Evolutionary conservation across 768 basidiomycete genomes (phyloP).

Genomic region (Auricularia sp.): DNA sequence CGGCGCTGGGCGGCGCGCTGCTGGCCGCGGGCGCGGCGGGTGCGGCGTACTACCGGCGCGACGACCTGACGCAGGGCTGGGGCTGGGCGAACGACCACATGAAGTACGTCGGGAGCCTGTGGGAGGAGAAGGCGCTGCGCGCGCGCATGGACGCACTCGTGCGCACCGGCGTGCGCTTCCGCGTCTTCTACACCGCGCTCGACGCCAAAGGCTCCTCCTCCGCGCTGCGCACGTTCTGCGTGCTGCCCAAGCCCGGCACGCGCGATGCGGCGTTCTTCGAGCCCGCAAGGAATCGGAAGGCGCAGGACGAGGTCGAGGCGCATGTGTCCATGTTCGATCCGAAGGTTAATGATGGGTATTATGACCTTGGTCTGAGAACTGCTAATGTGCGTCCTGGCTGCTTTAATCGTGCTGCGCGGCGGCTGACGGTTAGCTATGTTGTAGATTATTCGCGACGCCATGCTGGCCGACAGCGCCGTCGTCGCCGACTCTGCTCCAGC

Average conservation of each 20-base stretch:
- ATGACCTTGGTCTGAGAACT: slow-evolving; percentile 65
- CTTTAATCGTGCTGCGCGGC: no score
- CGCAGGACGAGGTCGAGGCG: slow-evolving; percentile 69
- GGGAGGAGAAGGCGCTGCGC: slow-evolving; percentile 62
- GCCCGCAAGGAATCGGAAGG: slow-evolving; percentile 55
- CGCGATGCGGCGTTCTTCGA: slow-evolving; percentile 37
- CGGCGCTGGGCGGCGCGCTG: slow-evolving; percentile 62
- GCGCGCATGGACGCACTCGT: slow-evolving; percentile 54
- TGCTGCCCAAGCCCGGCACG: slow-evolving; percentile 50
- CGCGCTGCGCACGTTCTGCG: slow-evolving; percentile 61
- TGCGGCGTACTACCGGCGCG: slow-evolving; percentile 71
- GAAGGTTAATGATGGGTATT: slow-evolving; percentile 81
- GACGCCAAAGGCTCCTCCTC: slow-evolving; percentile 53
- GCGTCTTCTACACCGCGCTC: slow-evolving; percentile 71
- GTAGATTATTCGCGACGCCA: no score
- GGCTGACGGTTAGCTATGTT: no score
- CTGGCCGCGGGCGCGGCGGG: slow-evolving; percentile 78
- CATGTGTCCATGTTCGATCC: slow-evolving; percentile 85
- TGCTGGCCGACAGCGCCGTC: no score
- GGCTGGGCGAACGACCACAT: slow-evolving; percentile 79
- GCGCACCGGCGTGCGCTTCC: slow-evolving; percentile 40
- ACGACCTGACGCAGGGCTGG: slow-evolving; percentile 62
- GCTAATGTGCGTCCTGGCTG: slow-evolving; percentile 29
- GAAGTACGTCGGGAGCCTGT: slow-evolving; percentile 78
- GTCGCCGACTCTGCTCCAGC: no score